Evolutionary conservation across 2,329 filamentous ascomycete species (phyloP).

Genomic region (Aspergillus puulaauensis): DNA sequence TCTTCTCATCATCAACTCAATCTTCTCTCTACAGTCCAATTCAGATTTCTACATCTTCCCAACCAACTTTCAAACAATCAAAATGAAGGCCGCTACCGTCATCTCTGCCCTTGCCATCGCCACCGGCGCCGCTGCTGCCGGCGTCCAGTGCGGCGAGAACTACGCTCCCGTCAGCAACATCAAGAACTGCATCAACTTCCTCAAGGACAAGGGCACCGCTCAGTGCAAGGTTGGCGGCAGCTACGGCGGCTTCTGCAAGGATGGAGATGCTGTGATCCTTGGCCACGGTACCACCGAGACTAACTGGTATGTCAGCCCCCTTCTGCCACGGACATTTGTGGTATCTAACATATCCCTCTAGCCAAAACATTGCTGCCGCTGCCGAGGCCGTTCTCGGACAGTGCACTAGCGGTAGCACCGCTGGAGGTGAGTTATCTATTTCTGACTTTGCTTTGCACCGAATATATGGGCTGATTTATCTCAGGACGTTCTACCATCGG

Average conservation of each 20-base stretch:
- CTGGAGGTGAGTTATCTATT: not conserved
- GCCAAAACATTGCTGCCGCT: conserved; percentile 9
- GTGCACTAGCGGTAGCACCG: conserved; percentile 3
- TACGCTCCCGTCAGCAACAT: conserved; percentile 1
- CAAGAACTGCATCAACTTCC: conserved; percentile 3
- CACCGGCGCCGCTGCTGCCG: not conserved
- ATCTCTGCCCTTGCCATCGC: not conserved
- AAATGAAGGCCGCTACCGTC: not conserved
- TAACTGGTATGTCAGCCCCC: not conserved
- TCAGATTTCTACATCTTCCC: not conserved
- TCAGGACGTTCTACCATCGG: conserved; percentile 4
- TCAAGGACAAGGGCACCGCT: not conserved
- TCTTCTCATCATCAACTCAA: not conserved
- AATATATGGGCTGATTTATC: not conserved
- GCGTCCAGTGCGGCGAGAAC: not conserved
- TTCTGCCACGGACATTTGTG: not conserved
- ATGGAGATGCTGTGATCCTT: not conserved
- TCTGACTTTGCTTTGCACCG: not conserved
- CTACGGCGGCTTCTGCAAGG: not conserved
- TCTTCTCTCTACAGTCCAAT: not conserved
- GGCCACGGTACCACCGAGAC: not conserved
- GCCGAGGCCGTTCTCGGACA: conserved; percentile 5
- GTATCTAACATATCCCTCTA: not conserved
- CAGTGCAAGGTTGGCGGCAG: not conserved
- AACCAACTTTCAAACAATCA: not conserved